Base-by-base conservation (phyloP, 2,329 filamentous ascomycete species). In the Epichloe coenophiala region DNA sequence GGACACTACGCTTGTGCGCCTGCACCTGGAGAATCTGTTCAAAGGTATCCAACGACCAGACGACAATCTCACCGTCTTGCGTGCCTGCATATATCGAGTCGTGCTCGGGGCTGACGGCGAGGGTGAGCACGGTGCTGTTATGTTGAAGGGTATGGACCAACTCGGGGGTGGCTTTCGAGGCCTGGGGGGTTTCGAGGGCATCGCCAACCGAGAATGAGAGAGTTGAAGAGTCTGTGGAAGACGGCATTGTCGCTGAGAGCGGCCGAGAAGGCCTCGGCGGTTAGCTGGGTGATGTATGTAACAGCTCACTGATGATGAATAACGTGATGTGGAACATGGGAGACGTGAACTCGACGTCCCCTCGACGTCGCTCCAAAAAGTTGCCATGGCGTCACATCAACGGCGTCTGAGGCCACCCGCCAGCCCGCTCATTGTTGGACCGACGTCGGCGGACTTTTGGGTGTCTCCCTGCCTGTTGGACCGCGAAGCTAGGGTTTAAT, bases 1-100 rank as follows among this genome's bases (percentile, higher is more conserved):
- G 80, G 21, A 98, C 86, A 62, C 88, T 95, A 50, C 93, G 87
- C 63, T 88, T 85, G 70, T 98, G 93, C 5, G 88, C 93, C 63
- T 93, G 86, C 19, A 97, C 81, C 31, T 83, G 83, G 41, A 79
- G 75, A 31, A 86, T 78, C 47, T 85, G 81, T 65, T 94, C 84
- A 64, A 90, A 98, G 7, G 88, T 95, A 57, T 84, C 83, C 43
- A 98, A 77, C 3, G 86, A 89, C 86, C 89, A 98, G 43, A 90
- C 84, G 44, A 94, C 75, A 54, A 98, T 95, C 69, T 96, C 88
- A 54, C 93, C 93, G 55, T 88, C 86, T 64, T 96, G 89, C 1
- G 93, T 90, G 40, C 93, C 93, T 17, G 91, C 90, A 66, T 88
- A 98, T 49, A 98, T 85, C 62, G 83, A 84, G 47, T 85, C 78